These are phyloP conservation scores for Suhomyces emberorum DNA, from an alignment of 805 yeast genomes.

Conservation along the genomic window DNA sequence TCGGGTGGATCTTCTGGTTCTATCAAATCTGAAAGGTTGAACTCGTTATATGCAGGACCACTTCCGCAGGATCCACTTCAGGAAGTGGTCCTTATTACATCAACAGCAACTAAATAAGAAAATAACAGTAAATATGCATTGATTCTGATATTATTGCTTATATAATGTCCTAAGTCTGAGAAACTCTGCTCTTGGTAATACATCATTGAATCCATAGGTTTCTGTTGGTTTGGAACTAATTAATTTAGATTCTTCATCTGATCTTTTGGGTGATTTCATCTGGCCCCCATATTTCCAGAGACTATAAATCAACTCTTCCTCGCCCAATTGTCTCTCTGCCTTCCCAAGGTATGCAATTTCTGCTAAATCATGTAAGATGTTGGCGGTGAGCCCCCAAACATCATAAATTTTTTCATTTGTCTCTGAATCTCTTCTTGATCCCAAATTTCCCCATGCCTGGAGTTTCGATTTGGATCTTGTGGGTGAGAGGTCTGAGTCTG, in stretches of 20 bases:
- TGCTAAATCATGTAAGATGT: slow-evolving; percentile 70
- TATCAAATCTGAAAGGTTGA: not conserved
- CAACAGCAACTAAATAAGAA: too few species aligned
- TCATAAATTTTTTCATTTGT: slow-evolving; percentile 54
- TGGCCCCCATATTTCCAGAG: slow-evolving; percentile 53
- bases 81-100: too few species aligned
- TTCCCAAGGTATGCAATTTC: slow-evolving; percentile 40
- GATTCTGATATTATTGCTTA: too few species aligned
- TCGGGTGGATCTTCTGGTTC: too few species aligned
- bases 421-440: slow-evolving; percentile 34
- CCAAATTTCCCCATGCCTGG: slow-evolving; percentile 37
- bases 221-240: slow-evolving; percentile 27
- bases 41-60: not conserved
- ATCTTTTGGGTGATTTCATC: slow-evolving; percentile 46
- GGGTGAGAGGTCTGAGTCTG: slow-evolving; percentile 12
- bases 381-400: slow-evolving; percentile 83
- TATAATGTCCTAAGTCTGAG: slow-evolving; percentile 41
- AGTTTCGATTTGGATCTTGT: slow-evolving; percentile 16
- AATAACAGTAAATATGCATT: too few species aligned
- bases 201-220: slow-evolving; percentile 43
- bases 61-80: not conserved
- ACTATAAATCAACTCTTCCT: slow-evolving; percentile 63
- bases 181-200: slow-evolving; percentile 44
- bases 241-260: slow-evolving; percentile 53
- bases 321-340: slow-evolving; percentile 42